These are phyloP conservation scores for Leccinum olivaceopallidum DNA, from an alignment of 768 basidiomycete species.

Conservation along the genomic window DNA sequence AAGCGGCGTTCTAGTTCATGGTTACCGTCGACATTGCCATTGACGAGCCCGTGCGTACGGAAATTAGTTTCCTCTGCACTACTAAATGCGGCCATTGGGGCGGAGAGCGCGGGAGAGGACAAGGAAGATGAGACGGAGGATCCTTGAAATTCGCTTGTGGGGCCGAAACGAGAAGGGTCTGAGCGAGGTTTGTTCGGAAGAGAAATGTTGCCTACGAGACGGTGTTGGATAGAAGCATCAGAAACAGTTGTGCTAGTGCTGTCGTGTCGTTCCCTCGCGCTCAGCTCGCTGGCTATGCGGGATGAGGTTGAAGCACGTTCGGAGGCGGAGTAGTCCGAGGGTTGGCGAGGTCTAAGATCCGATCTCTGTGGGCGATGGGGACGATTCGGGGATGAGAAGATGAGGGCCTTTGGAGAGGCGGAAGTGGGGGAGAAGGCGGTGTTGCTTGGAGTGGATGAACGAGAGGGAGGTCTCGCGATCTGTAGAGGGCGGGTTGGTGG, in stretches of 20 bases:
- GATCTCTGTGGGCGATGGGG: constrained; percentile 70
- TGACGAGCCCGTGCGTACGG: constrained; percentile 53
- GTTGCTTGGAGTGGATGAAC: constrained; percentile 55
- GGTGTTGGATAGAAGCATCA: constrained; percentile 39
- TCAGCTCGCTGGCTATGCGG: constrained; percentile 30
- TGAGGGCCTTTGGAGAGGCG: constrained; percentile 39
- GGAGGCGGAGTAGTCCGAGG: constrained; percentile 52
- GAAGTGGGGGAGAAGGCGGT: constrained; percentile 36
- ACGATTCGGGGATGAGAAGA: constrained; percentile 45
- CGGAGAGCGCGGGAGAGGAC: constrained; percentile 46
- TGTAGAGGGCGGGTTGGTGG: constrained; percentile 57
- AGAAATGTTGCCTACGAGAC: constrained; percentile 30
- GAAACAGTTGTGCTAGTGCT: constrained; percentile 51
- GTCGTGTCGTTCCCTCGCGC: constrained; percentile 42
- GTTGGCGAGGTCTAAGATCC: constrained; percentile 55
- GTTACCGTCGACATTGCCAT: constrained; percentile 53
- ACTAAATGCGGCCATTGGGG: constrained; percentile 71
- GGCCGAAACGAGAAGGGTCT: constrained; percentile 19
- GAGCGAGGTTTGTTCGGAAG: constrained; percentile 17
- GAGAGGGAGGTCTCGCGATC: constrained; percentile 55
- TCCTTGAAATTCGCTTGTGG: constrained; percentile 15
- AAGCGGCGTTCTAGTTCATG: constrained; percentile 57
- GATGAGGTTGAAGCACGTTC: constrained; percentile 52
- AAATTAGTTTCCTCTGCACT: constrained; percentile 48
- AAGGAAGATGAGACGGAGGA: constrained; percentile 36